Evolutionary conservation across 495 filamentous ascomycete species (phyloP), one percentile per base, ranked within the genome.

Genomic region (Hamigera avellanea): DNA sequence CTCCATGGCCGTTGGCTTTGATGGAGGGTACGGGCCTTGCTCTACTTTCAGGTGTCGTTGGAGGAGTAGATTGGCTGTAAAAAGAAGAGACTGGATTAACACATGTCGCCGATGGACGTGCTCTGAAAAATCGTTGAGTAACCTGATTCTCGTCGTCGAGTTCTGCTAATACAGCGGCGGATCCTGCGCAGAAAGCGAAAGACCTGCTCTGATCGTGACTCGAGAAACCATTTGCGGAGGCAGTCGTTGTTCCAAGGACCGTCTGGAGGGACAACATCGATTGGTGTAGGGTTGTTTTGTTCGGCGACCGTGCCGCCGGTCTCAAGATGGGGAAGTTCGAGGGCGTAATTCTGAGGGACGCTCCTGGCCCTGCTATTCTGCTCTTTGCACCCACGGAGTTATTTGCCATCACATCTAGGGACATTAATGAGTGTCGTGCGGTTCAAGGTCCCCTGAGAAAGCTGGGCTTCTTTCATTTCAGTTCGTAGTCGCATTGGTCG

Each of bases 101-200:
- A 31, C 85, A 79, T 26, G 76, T 62, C 9, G 80, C 80, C 15
- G 81, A 81, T 8, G 91, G 91, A 32, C 83, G 72, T 19, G 88
- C 93, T 55, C 86, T 71, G 61, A 86, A 95, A 56, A 95, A 93
- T 33, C 86, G 78, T 54, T 98, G 93, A 30, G 68, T 75, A 41
- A 86, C 69, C 23, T 75, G 72, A 19, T 71, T 61, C 18, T 83
- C 68, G 26, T 81, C 78, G 37, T 86, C 78, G 17, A 95, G 61
- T 40, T 81, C 75, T 7, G 84, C 81, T n/a, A 96, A 72, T 0
- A 98, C 85, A 13, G 83, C 91, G n/a, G 85, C 83, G 10, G 86
- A 89, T 27, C 91, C 93, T 8, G 91, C 91, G 42, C 85, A 87
- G 55, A 88, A 85, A 17, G 84, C 88, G 52, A 98, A 93, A 26